Base-by-base conservation (phyloP, 768 basidiomycete species). In the Tricholoma flavovirens region DNA sequence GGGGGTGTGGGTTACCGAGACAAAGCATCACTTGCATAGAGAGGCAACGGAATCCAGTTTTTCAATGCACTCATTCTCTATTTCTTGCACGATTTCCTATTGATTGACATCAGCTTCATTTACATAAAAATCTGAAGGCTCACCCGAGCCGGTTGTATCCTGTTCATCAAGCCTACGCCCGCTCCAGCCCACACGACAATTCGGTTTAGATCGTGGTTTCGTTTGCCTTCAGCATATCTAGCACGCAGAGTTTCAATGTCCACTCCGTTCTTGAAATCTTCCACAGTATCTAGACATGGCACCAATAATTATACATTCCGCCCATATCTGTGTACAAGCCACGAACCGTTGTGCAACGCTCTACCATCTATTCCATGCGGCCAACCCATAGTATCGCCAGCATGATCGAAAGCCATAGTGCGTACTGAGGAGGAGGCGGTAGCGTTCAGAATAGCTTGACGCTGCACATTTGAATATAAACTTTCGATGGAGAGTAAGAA, bases 401-500 rank as follows among this genome's bases (percentile, higher is more conserved):
- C 83, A 38, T 73, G 64, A 66, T 89, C 87, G 61, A 86, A 88
- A 17, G 82, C 82, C 79, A 79, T 77, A 10, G 80, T 83, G 56
- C 86, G 77, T 29, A 81, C 74, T 3, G 86, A 80, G 49, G 66
- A 60, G 7, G 68, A 70, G 3, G 76, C 75, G 24, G 68, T 68
- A 35, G 83, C 83, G 17, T 60, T 66, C 9, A 82, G 59, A 35
- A 89, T 73, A 0, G 80, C 78, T 32, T 72, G 69, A 59, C 83
- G 82, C 62, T 87, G 84, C 1, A 63, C 62, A 42, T 77, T 73
- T 24, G 74, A 73, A 68, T 86, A 88, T 10, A 78, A 68, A 59
- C 84, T 78, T 71, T 91, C 88, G 3, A 78, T 76, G 1, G 87
- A 81, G 57, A 86, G 73, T 49, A 88, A 69, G 64, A 92, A 89